A percentile compares a stretch with the other conserved stretches of the same genome.
phyloP scores from a whole-genome alignment of 345 rosid species.

The Salix dunnii region DNA sequence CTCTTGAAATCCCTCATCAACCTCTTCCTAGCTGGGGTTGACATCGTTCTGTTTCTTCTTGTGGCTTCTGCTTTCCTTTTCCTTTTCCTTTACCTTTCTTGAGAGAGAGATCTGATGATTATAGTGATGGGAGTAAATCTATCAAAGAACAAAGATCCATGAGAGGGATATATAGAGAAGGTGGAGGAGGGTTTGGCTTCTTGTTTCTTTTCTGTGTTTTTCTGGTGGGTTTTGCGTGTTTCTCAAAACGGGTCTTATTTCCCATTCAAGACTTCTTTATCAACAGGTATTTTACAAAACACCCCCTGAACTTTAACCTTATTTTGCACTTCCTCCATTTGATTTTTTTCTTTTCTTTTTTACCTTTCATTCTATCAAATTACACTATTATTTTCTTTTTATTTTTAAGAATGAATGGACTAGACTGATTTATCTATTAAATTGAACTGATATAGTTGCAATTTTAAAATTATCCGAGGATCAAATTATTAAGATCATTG shows the following conservation, averaged over 20 bases:
- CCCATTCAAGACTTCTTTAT: not conserved
- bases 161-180: not conserved
- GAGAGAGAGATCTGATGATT: not conserved
- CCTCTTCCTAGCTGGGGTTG: slow-evolving; percentile 36
- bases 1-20: slow-evolving; percentile 39
- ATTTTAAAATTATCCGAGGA: no score
- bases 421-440: no score
- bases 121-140: not conserved
- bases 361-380: not conserved
- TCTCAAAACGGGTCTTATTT: not conserved
- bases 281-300: not conserved
- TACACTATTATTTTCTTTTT: not conserved
- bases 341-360: no score
- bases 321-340: not conserved
- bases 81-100: not conserved
- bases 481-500: no score
- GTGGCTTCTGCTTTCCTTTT: not conserved
- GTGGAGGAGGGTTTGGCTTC: not conserved
- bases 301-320: not conserved
- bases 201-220: not conserved
- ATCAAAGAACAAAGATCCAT: not conserved
- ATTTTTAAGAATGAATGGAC: not conserved
- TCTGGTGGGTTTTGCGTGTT: not conserved
- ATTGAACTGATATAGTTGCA: no score
- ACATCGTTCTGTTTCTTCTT: slow-evolving; percentile 7